phyloP scores from a whole-genome alignment of 2,329 filamentous ascomycete species.

The Aspergillus pseudoterreus region DNA sequence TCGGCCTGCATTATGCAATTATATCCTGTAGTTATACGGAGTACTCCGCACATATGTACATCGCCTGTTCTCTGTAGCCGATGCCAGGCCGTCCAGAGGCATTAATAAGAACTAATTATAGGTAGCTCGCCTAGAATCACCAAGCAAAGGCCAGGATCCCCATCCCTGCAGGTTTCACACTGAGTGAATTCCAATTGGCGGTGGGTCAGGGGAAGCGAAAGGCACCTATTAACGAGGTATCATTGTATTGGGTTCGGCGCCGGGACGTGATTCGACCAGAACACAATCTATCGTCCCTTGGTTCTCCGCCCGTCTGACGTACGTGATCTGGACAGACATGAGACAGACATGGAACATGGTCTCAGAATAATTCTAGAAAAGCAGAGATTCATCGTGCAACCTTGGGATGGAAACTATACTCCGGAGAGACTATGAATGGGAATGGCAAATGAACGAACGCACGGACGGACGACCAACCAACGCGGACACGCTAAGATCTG shows the following conservation, averaged over 20 bases:
- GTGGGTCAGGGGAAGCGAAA: neutral
- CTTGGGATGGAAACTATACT: no score
- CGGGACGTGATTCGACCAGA: neutral
- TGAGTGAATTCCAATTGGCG: neutral
- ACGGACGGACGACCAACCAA: no score
- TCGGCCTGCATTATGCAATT: neutral
- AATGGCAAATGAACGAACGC: neutral
- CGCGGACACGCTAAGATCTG: neutral
- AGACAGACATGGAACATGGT: no score
- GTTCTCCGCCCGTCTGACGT: neutral
- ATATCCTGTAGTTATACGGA: no score
- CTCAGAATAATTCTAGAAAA: no score
- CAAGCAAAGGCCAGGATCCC: neutral
- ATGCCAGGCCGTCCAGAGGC: no score
- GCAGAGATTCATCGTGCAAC: no score
- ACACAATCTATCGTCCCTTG: neutral
- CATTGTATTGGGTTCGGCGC: constrained; percentile 3
- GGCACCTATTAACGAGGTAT: neutral
- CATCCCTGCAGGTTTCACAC: neutral
- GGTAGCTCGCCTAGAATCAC: no score
- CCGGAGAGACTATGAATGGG: neutral
- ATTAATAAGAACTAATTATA: no score
- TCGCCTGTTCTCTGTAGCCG: neutral
- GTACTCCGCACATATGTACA: neutral
- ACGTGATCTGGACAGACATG: neutral